phyloP scores from a whole-genome alignment of 176 grass and related monocot species.

The Alloteropsis semialata region DNA sequence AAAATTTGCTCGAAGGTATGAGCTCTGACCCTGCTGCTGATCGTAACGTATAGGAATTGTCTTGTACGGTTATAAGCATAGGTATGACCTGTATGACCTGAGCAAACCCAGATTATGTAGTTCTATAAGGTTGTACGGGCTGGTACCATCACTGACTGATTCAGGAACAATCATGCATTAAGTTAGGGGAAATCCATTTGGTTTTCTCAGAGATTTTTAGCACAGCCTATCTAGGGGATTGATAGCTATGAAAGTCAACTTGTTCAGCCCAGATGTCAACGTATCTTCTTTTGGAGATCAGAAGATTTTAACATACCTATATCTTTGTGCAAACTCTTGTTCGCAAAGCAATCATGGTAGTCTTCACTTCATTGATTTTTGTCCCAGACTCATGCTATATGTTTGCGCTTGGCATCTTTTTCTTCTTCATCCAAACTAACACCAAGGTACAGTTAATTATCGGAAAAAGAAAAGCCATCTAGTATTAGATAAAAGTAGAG shows the following conservation, averaged over 20 bases:
- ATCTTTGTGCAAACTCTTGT: not conserved
- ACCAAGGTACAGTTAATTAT: not conserved
- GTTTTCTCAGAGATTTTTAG: not conserved
- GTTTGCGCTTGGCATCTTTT: not conserved
- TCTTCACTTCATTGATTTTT: not conserved
- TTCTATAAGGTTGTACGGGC: not conserved
- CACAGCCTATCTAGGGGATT: not conserved
- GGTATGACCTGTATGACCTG: conserved; percentile 29
- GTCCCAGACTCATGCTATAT: conserved; percentile 4
- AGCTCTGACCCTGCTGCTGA: conserved; percentile 5
- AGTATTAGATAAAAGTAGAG: not conserved
- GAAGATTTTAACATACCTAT: not conserved
- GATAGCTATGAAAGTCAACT: conserved; percentile 8
- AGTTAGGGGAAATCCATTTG: not conserved
- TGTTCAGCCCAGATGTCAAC: conserved; percentile 10
- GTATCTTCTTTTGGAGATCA: not conserved
- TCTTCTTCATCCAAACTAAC: not conserved
- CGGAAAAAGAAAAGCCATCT: not conserved
- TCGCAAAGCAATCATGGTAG: not conserved
- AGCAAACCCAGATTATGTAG: conserved; percentile 2
- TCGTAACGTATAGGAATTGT: not conserved
- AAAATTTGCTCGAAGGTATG: conserved; percentile 21
- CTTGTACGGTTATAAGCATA: not conserved
- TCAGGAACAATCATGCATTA: conserved; percentile 13
- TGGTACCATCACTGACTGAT: not conserved